A percentile compares a stretch with the other conserved stretches of the same genome.
Evolutionary conservation across 305 asterid genomes (phyloP).

Genomic region (Vinca major): DNA sequence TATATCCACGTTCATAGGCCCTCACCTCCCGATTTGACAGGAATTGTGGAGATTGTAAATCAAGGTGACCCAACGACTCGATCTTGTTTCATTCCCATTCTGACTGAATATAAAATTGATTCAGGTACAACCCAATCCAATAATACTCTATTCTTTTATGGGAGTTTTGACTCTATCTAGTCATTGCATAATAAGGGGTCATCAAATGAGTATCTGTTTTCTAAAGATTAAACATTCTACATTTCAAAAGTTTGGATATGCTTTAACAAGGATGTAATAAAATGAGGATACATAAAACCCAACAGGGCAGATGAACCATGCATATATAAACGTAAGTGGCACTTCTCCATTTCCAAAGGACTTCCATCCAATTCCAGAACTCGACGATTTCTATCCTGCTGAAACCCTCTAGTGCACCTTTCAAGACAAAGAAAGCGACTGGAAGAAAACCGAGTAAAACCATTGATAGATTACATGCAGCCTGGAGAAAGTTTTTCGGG

Average conservation of each 20-base stretch:
- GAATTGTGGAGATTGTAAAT: too few relatives aligned
- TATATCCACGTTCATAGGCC: too few relatives aligned
- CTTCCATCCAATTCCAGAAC: constrained; percentile 78
- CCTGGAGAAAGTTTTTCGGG: constrained; percentile 27
- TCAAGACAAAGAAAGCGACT: constrained; percentile 35
- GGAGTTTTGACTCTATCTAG: too few relatives aligned
- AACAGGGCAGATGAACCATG: constrained; percentile 87
- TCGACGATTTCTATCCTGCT: constrained; percentile 43
- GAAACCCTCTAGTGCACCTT: constrained; percentile 47
- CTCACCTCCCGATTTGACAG: too few relatives aligned
- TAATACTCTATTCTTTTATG: too few relatives aligned
- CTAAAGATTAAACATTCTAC: neutral
- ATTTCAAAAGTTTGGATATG: neutral
- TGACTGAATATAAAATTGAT: too few relatives aligned
- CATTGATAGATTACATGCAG: constrained; percentile 34
- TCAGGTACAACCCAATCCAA: too few relatives aligned
- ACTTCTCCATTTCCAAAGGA: constrained; percentile 89
- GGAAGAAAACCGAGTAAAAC: constrained; percentile 56
- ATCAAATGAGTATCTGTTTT: neutral
- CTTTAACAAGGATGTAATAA: constrained; percentile 40
- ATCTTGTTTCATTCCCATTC: too few relatives aligned
- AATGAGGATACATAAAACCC: constrained; percentile 67
- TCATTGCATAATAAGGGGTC: neutral
- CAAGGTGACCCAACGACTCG: too few relatives aligned
- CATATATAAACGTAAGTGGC: constrained; percentile 75